Conservation (phyloP, 306 rosid species). For the Rosa rugosa region DNA sequence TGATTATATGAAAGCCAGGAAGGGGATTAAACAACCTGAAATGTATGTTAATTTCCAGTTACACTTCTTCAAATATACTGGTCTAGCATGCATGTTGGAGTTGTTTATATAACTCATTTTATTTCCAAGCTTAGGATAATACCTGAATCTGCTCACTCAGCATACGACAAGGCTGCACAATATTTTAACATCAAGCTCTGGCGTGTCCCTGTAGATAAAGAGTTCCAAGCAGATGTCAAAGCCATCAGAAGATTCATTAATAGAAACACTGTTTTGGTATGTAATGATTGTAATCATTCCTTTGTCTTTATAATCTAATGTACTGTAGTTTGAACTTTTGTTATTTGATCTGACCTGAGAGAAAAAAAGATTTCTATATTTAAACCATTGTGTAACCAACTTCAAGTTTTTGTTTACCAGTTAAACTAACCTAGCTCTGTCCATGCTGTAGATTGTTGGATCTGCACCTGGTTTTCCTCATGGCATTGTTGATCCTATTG, state of each 20-base stretch:
- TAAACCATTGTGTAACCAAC: slow-evolving; percentile 20
- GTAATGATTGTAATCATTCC: background rate
- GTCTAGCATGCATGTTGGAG: slow-evolving; percentile 12
- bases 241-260: slow-evolving; percentile 65
- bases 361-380: slow-evolving; percentile 11
- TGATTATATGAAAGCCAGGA: slow-evolving; percentile 83
- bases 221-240: slow-evolving; percentile 73
- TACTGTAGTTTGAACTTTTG: background rate
- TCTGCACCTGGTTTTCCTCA: slow-evolving; percentile 99
- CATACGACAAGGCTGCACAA: slow-evolving; percentile 97
- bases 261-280: slow-evolving; percentile 84
- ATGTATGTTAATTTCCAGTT: slow-evolving; percentile 50
- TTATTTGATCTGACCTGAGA: background rate
- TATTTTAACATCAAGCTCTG: slow-evolving; percentile 90
- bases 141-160: slow-evolving; percentile 91
- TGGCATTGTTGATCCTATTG: slow-evolving; percentile 92
- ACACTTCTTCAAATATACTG: slow-evolving; percentile 6
- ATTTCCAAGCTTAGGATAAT: slow-evolving; percentile 63
- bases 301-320: background rate
- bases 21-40: slow-evolving; percentile 82
- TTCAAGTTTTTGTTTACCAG: slow-evolving; percentile 27
- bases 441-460: slow-evolving; percentile 80
- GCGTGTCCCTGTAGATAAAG: slow-evolving; percentile 80
- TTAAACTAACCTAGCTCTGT: slow-evolving; percentile 24
- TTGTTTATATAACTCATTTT: slow-evolving; percentile 22